Conservation (phyloP, 176 grass and related monocot genomes). For the Otatea glauca region DNA sequence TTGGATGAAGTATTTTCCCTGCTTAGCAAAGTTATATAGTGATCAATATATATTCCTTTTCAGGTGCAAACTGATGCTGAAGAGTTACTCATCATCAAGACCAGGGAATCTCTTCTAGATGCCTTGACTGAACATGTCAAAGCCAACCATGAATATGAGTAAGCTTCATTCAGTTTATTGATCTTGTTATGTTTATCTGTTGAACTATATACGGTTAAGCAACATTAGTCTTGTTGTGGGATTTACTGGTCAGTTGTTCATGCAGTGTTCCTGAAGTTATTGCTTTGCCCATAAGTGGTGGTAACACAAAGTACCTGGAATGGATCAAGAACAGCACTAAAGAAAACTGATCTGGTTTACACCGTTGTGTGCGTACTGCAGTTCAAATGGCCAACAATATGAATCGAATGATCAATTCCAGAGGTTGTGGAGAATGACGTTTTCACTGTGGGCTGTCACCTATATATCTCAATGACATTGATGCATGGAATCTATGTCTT, state of each 20-base stretch:
- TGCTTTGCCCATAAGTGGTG: conserved; percentile 77
- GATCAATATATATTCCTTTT: background rate
- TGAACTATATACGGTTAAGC: background rate
- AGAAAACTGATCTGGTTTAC: conserved; percentile 48
- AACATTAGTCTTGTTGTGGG: background rate
- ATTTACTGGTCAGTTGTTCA: conserved; percentile 12
- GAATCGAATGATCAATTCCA: background rate
- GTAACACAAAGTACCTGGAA: conserved; percentile 84
- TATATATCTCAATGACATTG: background rate
- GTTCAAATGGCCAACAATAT: background rate
- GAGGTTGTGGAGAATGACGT: background rate
- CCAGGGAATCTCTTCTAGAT: conserved; percentile 85
- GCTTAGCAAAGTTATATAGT: conserved; percentile 2
- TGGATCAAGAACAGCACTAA: conserved; percentile 86
- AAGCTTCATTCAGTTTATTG: conserved; percentile 34
- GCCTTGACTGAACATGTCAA: conserved; percentile 85
- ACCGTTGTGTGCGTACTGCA: background rate
- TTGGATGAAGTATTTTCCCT: background rate
- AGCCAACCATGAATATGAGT: conserved; percentile 96
- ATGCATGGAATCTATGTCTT: background rate
- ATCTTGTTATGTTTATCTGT: background rate
- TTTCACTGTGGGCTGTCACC: background rate
- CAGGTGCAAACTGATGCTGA: conserved; percentile 92
- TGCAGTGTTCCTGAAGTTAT: conserved; percentile 93
- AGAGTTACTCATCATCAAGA: conserved; percentile 89